These are phyloP conservation scores for Pseudogymnoascus sp. DNA, from an alignment of 2,329 filamentous ascomycete species.

Conservation along the genomic window DNA sequence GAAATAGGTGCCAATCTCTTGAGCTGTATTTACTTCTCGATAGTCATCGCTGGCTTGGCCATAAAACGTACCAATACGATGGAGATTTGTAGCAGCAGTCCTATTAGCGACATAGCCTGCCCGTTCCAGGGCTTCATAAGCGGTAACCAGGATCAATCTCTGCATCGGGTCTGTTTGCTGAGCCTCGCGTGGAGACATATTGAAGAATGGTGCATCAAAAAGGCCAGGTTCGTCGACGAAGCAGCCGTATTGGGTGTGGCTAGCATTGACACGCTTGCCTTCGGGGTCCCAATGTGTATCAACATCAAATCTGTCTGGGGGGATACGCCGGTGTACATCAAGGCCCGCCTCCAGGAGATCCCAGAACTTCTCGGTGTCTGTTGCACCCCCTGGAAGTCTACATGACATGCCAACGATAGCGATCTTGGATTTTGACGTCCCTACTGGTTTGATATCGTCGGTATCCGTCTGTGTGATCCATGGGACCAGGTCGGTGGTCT, in stretches of 20 bases:
- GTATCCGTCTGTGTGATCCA: slow-evolving; percentile 15
- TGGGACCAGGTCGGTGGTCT: slow-evolving; percentile 18
- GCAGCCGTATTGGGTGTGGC: slow-evolving; percentile 64
- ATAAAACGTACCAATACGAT: too few species aligned
- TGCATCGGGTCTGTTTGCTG: too few species aligned
- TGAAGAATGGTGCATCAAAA: slow-evolving; percentile 10
- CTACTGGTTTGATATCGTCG: background rate
- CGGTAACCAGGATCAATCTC: too few species aligned
- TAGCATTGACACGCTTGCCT: slow-evolving; percentile 65
- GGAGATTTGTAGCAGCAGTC: too few species aligned
- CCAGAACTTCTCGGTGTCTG: slow-evolving; percentile 62
- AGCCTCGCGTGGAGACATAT: slow-evolving; percentile 1
- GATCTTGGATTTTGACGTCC: slow-evolving; percentile 42
- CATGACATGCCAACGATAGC: slow-evolving; percentile 78
- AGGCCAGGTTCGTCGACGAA: slow-evolving; percentile 19
- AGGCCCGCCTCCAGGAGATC: slow-evolving; percentile 63
- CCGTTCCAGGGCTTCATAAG: too few species aligned
- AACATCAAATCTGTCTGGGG: slow-evolving; percentile 60
- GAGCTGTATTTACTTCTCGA: too few species aligned
- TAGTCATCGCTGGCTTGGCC: too few species aligned
- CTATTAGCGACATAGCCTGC: too few species aligned
- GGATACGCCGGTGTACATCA: slow-evolving; percentile 54
- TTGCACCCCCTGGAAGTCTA: slow-evolving; percentile 60
- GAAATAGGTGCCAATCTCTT: slow-evolving; percentile 42
- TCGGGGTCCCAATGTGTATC: slow-evolving; percentile 62